phyloP scores from a whole-genome alignment of 768 basidiomycete species.

The Rhodotorula toruloides region DNA sequence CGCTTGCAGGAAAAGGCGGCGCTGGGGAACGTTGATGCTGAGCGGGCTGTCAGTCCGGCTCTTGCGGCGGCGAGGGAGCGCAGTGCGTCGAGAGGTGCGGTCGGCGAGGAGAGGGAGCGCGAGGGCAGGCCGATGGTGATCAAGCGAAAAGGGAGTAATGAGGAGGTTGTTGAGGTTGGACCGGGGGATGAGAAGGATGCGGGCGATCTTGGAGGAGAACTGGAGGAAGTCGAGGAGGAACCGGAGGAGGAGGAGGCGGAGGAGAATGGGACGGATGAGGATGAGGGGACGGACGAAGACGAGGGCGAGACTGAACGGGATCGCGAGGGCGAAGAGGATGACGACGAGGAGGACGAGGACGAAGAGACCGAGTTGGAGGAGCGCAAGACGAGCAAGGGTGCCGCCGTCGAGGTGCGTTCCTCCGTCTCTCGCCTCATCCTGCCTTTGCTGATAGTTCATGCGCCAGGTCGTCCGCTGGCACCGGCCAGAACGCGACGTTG shows the following conservation, averaged over 20 bases:
- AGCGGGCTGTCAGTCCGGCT: constrained; percentile 24
- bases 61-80: constrained; percentile 11
- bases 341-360: constrained; percentile 13
- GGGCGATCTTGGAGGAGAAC: constrained; percentile 1
- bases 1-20: constrained; percentile 17
- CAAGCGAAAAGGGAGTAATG: not conserved
- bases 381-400: constrained; percentile 26
- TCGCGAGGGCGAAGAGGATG: not conserved
- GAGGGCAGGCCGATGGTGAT: not conserved
- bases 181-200: constrained; percentile 1
- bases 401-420: constrained; percentile 29
- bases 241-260: constrained; percentile 15
- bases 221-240: constrained; percentile 15
- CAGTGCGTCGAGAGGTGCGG: not conserved
- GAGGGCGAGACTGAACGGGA: constrained; percentile 7
- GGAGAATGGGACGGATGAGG: constrained; percentile 6
- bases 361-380: constrained; percentile 14
- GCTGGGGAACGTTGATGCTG: constrained; percentile 24
- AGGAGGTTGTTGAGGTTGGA: constrained; percentile 19
- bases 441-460: not conserved
- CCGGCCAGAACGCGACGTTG: constrained; percentile 20
- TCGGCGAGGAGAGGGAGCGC: not conserved
- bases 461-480: constrained; percentile 35
- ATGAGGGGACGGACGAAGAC: constrained; percentile 6
- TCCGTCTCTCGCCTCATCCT: not conserved